These are phyloP conservation scores for Blastobotrys serpentis DNA, from an alignment of 1,139 yeast genomes.

Conservation along the genomic window DNA sequence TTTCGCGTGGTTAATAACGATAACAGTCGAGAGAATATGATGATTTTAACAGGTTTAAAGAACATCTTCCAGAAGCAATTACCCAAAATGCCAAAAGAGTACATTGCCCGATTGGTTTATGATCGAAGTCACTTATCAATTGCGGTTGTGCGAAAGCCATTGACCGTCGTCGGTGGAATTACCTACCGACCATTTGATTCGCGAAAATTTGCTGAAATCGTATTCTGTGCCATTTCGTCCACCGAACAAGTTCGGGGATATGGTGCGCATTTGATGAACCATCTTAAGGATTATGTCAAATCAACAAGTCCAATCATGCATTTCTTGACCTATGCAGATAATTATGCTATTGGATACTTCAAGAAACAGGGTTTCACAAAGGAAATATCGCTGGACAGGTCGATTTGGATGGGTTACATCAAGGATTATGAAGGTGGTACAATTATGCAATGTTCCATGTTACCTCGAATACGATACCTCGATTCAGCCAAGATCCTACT, in stretches of 20 bases:
- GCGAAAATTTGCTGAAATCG: conserved; percentile 94
- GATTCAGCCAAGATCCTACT: conserved; percentile 85
- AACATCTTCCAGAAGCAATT: conserved; percentile 95
- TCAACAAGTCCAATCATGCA: conserved; percentile 84
- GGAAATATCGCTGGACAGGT: conserved; percentile 80
- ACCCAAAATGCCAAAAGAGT: conserved; percentile 98
- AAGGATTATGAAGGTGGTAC: conserved; percentile 99
- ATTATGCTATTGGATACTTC: conserved; percentile 97
- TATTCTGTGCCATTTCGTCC: conserved; percentile 94
- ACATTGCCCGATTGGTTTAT: conserved; percentile 89
- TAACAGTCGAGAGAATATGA: conserved; percentile 78
- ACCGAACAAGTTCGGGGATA: conserved; percentile 98
- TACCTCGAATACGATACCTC: conserved; percentile 80
- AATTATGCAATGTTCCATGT: conserved; percentile 93
- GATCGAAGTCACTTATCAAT: conserved; percentile 92
- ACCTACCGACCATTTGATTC: conserved; percentile 92
- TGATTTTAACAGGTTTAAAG: conserved; percentile 90
- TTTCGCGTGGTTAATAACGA: conserved; percentile 96
- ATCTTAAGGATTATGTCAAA: conserved; percentile 88
- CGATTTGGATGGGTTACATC: conserved; percentile 97
- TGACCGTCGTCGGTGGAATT: conserved; percentile 96
- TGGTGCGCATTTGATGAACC: conserved; percentile 99
- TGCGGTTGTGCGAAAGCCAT: conserved; percentile 90
- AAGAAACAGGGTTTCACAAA: conserved; percentile 97
- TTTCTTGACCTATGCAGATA: conserved; percentile 95